Evolutionary conservation across 768 basidiomycete genomes (phyloP), one percentile per base, ranked within the genome.

Genomic region (Pulveroboletus sp.): DNA sequence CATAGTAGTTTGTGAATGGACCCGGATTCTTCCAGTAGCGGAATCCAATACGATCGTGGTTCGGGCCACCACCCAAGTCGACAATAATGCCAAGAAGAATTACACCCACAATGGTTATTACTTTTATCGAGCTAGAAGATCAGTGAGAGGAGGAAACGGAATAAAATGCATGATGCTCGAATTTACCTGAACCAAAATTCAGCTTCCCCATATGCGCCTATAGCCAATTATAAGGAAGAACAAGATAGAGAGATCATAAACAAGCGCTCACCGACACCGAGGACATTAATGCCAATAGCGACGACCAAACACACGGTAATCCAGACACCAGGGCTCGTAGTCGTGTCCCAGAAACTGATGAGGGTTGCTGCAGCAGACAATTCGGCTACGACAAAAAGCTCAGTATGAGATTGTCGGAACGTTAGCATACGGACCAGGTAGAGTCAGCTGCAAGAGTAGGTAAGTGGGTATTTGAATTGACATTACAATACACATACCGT

Each of bases 1-100:
- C 62, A 32, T 68, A 10, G 47, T 51, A 77, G 51, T 82, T 69
- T 1, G 69, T 71, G 55, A 85, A 78, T 0, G 83, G 78, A 1
- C 84, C 84, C 0, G 83, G 84, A 43, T 82, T 42, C 42, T 66
- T 71, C 73, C 72, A 75, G 61, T 71, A 76, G 2, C 71, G 71
- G 54, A 75, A 75, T 0, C 64, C 81, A 44, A 77, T 67, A 24
- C 80, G 72, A 51, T 81, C 77, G 34, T 75, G 73, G 13, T 69
- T 69, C 7, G 82, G 79, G 0, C 75, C 80, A 32, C 81, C 82
- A 24, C 82, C 82, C 5, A 81, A 69, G 50, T 81, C 64, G 24
- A 65, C 60, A 4, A 81, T 54, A 45, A 81, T 68, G 4, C 78
- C 77, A 11, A 75, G 67, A 36, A 80, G 65, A 20, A 75, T 69